Base-by-base conservation (phyloP, 805 yeast genomes). In the Saturnispora dispora region DNA sequence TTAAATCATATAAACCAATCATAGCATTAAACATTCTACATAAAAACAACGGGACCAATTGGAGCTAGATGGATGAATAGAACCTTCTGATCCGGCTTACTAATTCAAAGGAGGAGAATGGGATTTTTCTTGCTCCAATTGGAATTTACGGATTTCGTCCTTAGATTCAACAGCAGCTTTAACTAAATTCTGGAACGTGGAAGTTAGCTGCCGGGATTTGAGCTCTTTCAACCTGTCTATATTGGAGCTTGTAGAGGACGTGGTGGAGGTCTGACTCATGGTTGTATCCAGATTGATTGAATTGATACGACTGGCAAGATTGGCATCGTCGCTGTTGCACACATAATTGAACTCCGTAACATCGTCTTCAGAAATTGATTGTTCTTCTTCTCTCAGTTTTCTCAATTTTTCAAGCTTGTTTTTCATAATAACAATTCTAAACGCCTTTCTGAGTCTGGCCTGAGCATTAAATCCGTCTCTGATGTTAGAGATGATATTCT, bases 391-490 rank as follows among this genome's bases (percentile, higher is more conserved):
- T 61, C 78, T 85, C 58, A 81, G 60, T 52, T 74, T 73, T 68
- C 83, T 81, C 63, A 91, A 76, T 58, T 83, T 82, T 61, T 78
- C 73, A 65, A 91, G 81, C 64, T 86, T 78, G 67, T 89, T 89
- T 61, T 85, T 81, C 68, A 91, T 78, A 59, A 81, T 81, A 48
- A 91, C 90, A 62, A 88, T 73, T 64, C 88, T 93, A 59, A 88
- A 83, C 37, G 93, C 97, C 59, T 84, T 86, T 61, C 83, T 81
- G 71, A 93, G 82, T 67, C 85, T 89, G 61, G 78, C 75, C 63
- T 86, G 88, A 32, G 96, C 95, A 63, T 83, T 81, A 75, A 88
- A 86, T 43, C 87, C 88, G 62, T 82, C 81, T 70, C 81, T 80
- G 68, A 91, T 82, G 63, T 74, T 77, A 23, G 96, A 95, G 66